These are phyloP conservation scores for Trametes gibbosa DNA, from an alignment of 768 basidiomycete species.

Conservation along the genomic window DNA sequence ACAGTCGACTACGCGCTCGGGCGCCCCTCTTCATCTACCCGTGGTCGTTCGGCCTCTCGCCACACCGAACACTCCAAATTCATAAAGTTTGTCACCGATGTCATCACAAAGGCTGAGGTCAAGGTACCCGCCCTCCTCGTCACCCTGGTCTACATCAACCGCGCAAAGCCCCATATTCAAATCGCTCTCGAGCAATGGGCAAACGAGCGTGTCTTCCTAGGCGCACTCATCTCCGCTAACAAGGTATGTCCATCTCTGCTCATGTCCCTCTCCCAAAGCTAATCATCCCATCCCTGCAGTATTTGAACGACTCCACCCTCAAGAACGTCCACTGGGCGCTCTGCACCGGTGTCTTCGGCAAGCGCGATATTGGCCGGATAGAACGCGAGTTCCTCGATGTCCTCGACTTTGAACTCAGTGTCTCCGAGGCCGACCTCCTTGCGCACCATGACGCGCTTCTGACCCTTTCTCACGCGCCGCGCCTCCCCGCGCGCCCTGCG, in stretches of 20 bases:
- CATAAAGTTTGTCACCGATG: slow-evolving; percentile 61
- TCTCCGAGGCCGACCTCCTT: slow-evolving; percentile 64
- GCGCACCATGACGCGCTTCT: slow-evolving; percentile 39
- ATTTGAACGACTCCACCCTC: slow-evolving; percentile 83
- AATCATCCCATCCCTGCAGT: slow-evolving; percentile 38
- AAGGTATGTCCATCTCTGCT: slow-evolving; percentile 51
- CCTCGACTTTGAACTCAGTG: slow-evolving; percentile 68
- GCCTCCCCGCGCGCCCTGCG: slow-evolving; percentile 13
- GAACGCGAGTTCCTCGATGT: slow-evolving; percentile 82
- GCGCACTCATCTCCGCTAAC: slow-evolving; percentile 83
- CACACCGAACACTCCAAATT: slow-evolving; percentile 56
- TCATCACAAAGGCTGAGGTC: slow-evolving; percentile 72
- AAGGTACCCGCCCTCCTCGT: slow-evolving; percentile 66
- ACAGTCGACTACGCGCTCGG: slow-evolving; percentile 77
- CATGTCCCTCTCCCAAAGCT: slow-evolving; percentile 8
- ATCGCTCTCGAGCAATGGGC: slow-evolving; percentile 86
- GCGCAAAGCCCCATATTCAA: slow-evolving; percentile 75
- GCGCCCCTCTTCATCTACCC: slow-evolving; percentile 53
- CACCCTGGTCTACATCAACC: slow-evolving; percentile 72
- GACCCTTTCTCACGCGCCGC: slow-evolving; percentile 24
- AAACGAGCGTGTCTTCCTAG: slow-evolving; percentile 86
- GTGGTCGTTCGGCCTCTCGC: slow-evolving; percentile 47
- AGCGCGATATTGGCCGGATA: slow-evolving; percentile 76
- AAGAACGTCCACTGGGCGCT: slow-evolving; percentile 91
- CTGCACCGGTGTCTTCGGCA: slow-evolving; percentile 81